Evolutionary conservation across 345 rosid genomes (phyloP).

Genomic region (Lagerstroemia speciosa): DNA sequence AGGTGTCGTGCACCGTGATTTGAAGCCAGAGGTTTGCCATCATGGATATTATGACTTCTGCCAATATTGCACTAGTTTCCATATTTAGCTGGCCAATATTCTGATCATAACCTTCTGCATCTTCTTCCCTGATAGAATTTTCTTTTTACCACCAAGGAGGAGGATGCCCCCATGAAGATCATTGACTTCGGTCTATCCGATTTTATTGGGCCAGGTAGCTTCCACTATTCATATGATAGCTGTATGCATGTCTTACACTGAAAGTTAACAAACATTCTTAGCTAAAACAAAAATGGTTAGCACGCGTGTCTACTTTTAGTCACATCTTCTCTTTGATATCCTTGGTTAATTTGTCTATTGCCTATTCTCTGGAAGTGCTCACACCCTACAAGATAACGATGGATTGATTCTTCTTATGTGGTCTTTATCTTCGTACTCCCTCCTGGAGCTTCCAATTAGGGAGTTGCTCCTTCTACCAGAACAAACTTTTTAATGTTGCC

Average conservation of each 20-base stretch:
- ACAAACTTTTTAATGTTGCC: neutral
- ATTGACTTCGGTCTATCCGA: conserved; percentile 96
- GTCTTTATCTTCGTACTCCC: neutral
- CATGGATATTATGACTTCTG: conserved; percentile 5
- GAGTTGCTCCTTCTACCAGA: neutral
- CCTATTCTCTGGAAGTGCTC: neutral
- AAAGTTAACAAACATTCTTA: neutral
- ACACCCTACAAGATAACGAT: neutral
- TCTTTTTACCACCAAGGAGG: conserved; percentile 68
- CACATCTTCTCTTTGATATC: neutral
- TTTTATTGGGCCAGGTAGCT: conserved; percentile 62
- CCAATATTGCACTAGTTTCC: neutral
- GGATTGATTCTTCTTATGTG: neutral
- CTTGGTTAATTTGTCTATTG: neutral
- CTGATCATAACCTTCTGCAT: neutral
- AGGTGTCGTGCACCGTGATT: conserved; percentile 96
- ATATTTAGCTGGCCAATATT: neutral
- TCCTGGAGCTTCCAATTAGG: neutral
- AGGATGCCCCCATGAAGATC: conserved; percentile 76
- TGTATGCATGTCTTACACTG: neutral
- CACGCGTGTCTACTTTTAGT: neutral
- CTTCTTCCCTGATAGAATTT: conserved; percentile 48
- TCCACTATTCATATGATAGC: conserved; percentile 1
- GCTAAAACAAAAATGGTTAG: too few species aligned
- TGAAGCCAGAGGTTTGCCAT: conserved; percentile 79